A percentile compares a stretch with the other conserved stretches of the same genome.
Evolutionary conservation across 768 basidiomycete species (phyloP).

Genomic region (Kwoniella botswanensis): DNA sequence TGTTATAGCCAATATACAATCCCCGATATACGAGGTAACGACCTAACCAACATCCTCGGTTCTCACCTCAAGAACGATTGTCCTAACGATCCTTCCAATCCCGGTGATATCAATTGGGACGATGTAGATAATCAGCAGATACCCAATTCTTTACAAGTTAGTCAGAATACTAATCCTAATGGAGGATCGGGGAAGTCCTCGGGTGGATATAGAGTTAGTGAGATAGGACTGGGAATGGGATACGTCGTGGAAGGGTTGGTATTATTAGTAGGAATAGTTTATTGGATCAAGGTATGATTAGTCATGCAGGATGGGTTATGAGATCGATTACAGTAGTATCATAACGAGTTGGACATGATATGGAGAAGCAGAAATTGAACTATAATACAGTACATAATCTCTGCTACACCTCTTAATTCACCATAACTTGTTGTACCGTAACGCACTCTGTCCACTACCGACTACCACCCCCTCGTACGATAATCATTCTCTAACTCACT

Average conservation of each 20-base stretch:
- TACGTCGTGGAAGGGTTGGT: background rate
- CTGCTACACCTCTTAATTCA: no score
- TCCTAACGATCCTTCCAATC: conserved; percentile 4
- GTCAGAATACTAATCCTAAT: conserved; percentile 39
- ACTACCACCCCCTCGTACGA: conserved; percentile 2
- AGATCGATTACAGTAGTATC: background rate
- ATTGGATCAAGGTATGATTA: background rate
- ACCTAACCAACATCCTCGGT: conserved; percentile 36
- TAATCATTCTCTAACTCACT: background rate
- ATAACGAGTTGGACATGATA: background rate
- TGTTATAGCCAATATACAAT: conserved; percentile 40
- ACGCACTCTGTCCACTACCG: background rate
- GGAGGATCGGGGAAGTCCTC: background rate
- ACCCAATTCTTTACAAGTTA: conserved; percentile 41
- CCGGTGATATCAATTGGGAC: conserved; percentile 36
- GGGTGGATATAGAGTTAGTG: background rate
- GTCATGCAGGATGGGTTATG: background rate
- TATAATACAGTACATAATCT: no score
- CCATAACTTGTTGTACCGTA: no score
- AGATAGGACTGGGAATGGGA: background rate
- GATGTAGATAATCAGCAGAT: conserved; percentile 50
- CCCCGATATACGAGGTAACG: conserved; percentile 38
- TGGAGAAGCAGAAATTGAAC: no score
- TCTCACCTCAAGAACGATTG: conserved; percentile 49
- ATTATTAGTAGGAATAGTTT: background rate